Evolutionary conservation across 495 filamentous ascomycete genomes (phyloP), one percentile per base, ranked within the genome.

Genomic region (Parmelia sp.): DNA sequence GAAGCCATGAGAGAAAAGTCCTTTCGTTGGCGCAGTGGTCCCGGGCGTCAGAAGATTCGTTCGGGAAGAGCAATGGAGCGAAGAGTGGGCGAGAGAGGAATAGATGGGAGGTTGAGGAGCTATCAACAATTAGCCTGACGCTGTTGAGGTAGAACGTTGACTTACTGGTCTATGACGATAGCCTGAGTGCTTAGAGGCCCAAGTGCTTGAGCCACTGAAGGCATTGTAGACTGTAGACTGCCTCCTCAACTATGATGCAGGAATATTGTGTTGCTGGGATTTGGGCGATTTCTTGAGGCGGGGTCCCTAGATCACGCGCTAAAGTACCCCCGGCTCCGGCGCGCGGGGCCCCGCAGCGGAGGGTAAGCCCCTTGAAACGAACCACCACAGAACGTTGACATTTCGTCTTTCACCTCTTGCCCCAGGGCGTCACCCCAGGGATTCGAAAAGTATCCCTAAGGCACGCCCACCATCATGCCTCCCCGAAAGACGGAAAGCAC

Each of bases 1-100:
- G 86, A 7, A 98, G 87, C 84, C 92, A 97, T 25, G 95, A 97
- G 59, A 98, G 88, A 72, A 97, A 98, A 25, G 89, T 84, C 53
- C 82, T 79, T 67, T 84, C 82, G 58, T 82, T 83, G 36, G 82
- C 82, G 67, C 77, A 80, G 74, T 83, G 81, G 65, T 84, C 81
- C 40, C 94, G 86, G 27, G 92, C 93, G 75, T 99, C 95, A 60
- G 89, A 92, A 62, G 83, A 82, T 51, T 83, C 79, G 68, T 99
- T 99, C 65, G 93, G 88, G 75, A 99, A 96, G 45, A 99, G 81
- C 21, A 97, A 80, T 0, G 90, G 83, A 9, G 88, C 90, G 42
- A 92, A 73, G 4, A 88, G 74, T 0, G 94, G 95, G 27, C 83
- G 82, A 14, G 86, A 75, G 69, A 84, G 84, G 72, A 98, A 91